Percentiles rank a stretch among this genome's conserved stretches.
Conservation (phyloP, 2,329 filamentous ascomycete genomes). For the Colletotrichum echinochloae region DNA sequence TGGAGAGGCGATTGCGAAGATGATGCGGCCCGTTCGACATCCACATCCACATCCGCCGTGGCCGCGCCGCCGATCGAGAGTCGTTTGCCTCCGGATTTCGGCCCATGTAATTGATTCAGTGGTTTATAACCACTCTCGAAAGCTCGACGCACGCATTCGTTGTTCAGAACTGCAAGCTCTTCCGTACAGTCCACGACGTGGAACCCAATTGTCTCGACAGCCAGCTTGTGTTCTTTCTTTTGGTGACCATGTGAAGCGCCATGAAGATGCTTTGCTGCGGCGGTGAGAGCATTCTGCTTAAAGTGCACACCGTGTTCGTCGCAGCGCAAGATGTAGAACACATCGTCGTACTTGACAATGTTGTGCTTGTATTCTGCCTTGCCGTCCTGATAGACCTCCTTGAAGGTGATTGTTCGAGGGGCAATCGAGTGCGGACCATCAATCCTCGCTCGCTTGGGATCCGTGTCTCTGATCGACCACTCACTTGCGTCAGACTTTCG, state of each 20-base stretch:
- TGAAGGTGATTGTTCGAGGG: constrained; percentile 39
- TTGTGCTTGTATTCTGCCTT: constrained; percentile 41
- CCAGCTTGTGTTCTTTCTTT: constrained; percentile 27
- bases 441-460: constrained; percentile 18
- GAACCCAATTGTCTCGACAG: constrained; percentile 39
- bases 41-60: not conserved
- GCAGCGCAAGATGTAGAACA: constrained; percentile 43
- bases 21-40: not conserved
- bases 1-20: not conserved
- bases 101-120: constrained; percentile 35
- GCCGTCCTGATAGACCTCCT: constrained; percentile 43
- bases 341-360: constrained; percentile 39
- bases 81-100: constrained; percentile 36
- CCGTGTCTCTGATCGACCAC: not conserved
- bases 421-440: constrained; percentile 14
- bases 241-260: constrained; percentile 35
- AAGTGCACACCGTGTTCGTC: constrained; percentile 43
- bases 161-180: constrained; percentile 37
- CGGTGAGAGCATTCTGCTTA: constrained; percentile 34
- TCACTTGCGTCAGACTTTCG: constrained; percentile 27
- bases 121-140: constrained; percentile 41
- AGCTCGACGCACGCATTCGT: constrained; percentile 35
- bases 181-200: constrained; percentile 40
- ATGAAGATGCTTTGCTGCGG: constrained; percentile 42
- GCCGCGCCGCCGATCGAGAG: constrained; percentile 5